These are phyloP conservation scores for Magnusiomyces paraingens DNA, from an alignment of 1,139 yeast species.

Conservation along the genomic window DNA sequence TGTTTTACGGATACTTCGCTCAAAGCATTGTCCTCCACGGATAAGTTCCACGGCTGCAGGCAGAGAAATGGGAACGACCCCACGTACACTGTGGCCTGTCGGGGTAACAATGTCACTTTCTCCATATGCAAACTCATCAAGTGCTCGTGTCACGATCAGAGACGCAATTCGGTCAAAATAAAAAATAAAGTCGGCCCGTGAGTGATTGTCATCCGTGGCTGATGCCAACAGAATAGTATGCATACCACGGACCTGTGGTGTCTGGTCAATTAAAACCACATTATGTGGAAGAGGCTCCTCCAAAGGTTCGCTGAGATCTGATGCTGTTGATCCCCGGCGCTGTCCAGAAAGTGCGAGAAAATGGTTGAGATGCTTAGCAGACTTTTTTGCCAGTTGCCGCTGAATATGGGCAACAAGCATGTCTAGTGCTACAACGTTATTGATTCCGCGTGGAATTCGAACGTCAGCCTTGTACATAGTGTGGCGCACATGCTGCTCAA, in stretches of 20 bases:
- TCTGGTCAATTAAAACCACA: constrained; percentile 41
- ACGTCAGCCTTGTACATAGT: constrained; percentile 79
- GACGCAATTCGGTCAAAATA: constrained; percentile 76
- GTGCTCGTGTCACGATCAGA: constrained; percentile 58
- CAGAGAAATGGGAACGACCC: background rate
- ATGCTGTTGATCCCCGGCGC: too few relatives aligned
- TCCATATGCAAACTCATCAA: constrained; percentile 41
- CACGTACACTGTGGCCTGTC: constrained; percentile 37
- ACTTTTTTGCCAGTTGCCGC: constrained; percentile 61
- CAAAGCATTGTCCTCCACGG: constrained; percentile 90
- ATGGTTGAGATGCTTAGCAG: constrained; percentile 56
- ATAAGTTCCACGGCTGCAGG: constrained; percentile 67
- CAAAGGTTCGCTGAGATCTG: too few relatives aligned
- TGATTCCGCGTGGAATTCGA: constrained; percentile 82
- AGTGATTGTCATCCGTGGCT: constrained; percentile 34
- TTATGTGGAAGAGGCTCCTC: constrained; percentile 12
- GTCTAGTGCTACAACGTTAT: constrained; percentile 71
- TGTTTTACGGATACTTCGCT: constrained; percentile 65
- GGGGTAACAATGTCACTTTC: constrained; percentile 38
- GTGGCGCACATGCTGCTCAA: constrained; percentile 67
- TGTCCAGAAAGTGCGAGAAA: constrained; percentile 46
- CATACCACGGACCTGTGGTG: constrained; percentile 67
- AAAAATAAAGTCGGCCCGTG: constrained; percentile 73
- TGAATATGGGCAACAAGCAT: constrained; percentile 74
- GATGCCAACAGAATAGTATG: constrained; percentile 58